phyloP scores from a whole-genome alignment of 805 yeast genomes.

The Saturnispora serradocipensis region DNA sequence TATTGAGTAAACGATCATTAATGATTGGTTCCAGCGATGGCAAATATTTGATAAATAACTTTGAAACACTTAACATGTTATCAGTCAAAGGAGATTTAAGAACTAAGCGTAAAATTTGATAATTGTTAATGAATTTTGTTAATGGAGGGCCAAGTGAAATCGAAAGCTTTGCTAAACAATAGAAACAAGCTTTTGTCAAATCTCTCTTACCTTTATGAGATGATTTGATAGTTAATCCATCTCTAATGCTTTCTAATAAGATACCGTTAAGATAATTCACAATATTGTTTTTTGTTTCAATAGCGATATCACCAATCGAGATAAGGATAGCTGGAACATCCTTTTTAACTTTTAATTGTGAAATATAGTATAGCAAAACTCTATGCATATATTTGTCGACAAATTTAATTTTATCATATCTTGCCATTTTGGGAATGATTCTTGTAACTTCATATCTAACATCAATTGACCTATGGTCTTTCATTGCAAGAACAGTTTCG shows the following conservation, averaged over 20 bases:
- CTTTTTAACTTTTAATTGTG: conserved; percentile 60
- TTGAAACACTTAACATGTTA: conserved; percentile 68
- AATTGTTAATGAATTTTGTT: conserved; percentile 79
- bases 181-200: conserved; percentile 77
- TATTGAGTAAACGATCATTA: conserved; percentile 59
- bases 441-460: conserved; percentile 80
- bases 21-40: conserved; percentile 74
- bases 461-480: conserved; percentile 65
- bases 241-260: conserved; percentile 73
- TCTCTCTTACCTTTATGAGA: conserved; percentile 56
- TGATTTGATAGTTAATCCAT: conserved; percentile 53
- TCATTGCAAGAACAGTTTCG: conserved; percentile 61
- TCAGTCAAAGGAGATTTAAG: conserved; percentile 77
- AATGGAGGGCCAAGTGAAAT: conserved; percentile 88
- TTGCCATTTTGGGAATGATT: conserved; percentile 75
- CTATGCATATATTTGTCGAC: conserved; percentile 74
- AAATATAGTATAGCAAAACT: conserved; percentile 65
- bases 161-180: conserved; percentile 80
- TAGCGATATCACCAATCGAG: conserved; percentile 78
- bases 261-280: conserved; percentile 85
- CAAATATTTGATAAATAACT: conserved; percentile 56
- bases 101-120: conserved; percentile 62
- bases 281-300: conserved; percentile 72
- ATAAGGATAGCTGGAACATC: conserved; percentile 71
- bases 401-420: conserved; percentile 65